Conservation (phyloP, 2,329 filamentous ascomycete species). For the Fusarium compactum region DNA sequence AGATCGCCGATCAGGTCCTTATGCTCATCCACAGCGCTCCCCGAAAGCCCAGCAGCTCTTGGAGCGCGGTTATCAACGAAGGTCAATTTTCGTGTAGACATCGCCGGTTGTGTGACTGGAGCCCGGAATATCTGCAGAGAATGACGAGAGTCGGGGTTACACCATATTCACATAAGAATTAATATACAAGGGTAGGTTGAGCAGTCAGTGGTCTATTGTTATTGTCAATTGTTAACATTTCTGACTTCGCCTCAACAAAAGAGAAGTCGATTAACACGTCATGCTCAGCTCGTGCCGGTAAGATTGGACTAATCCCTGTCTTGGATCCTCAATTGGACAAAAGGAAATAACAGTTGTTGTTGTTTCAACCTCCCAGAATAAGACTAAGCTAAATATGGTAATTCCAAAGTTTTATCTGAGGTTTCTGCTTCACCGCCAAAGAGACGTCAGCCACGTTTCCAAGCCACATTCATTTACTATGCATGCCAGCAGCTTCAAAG, state of each 20-base stretch:
- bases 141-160: background rate
- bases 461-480: background rate
- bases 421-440: background rate
- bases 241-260: fast-evolving
- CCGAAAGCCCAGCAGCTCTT: background rate
- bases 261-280: background rate
- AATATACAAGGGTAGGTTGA: background rate
- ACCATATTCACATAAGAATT: background rate
- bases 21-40: background rate
- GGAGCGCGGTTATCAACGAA: background rate
- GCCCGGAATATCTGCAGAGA: background rate
- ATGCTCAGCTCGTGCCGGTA: background rate
- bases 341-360: background rate
- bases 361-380: background rate
- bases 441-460: background rate
- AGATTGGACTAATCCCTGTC: background rate
- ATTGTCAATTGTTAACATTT: fast-evolving
- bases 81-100: background rate
- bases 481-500: too few species aligned
- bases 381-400: background rate
- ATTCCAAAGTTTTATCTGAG: background rate
- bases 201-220: too few species aligned
- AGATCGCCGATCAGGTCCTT: background rate
- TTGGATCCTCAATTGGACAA: background rate
- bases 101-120: background rate